Base-by-base conservation (phyloP, 495 filamentous ascomycete genomes). In the Penicillium taxi region DNA sequence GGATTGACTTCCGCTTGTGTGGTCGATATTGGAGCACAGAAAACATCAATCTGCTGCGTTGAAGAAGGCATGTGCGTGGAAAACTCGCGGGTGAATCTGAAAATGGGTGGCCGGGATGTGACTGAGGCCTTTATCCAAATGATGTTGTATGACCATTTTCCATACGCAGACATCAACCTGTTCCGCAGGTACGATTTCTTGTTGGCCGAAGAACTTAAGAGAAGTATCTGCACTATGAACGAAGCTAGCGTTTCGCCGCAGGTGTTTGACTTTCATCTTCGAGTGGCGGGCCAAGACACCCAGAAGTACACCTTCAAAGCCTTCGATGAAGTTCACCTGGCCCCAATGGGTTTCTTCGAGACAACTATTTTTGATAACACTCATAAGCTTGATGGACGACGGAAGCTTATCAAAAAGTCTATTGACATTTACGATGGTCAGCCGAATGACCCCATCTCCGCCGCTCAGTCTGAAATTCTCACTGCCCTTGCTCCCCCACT, bases 41-140 rank as follows among this genome's bases (percentile, higher is more conserved):
- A 98, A 69, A 96, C 91, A 3, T 95, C 93, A 2, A 86, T 98
- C 24, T 88, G 87, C 48, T 98, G 91, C 51, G 93, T 96, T 18
- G 91, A 98, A 52, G 91, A 98, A 55, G 91, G 91, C 9, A 83
- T 98, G 70, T 88, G 83, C 55, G 67, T 94, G 19, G 89, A 94
- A 44, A 88, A 94, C 45, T 96, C 91, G 4, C 72, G 82, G 2
- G 70, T 98, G 44, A 98, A 96, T 53, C 68, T 96, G 32, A 96
- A 96, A 59, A 94, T 81, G 47, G 91, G 91, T 31, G 93, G 91
- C 2, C 74, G 70, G 32, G 91, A 98, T 61, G 83, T 96, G 26
- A 96, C 93, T 2, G 88, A 94, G 51, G 83, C 85, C 0, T 93
- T 98, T 46, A 71, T 94, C 48, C 91, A 88, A 59, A 94, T 96